Evolutionary conservation across 2,329 filamentous ascomycete species (phyloP).

Genomic region (Pestalotiopsis fici): DNA sequence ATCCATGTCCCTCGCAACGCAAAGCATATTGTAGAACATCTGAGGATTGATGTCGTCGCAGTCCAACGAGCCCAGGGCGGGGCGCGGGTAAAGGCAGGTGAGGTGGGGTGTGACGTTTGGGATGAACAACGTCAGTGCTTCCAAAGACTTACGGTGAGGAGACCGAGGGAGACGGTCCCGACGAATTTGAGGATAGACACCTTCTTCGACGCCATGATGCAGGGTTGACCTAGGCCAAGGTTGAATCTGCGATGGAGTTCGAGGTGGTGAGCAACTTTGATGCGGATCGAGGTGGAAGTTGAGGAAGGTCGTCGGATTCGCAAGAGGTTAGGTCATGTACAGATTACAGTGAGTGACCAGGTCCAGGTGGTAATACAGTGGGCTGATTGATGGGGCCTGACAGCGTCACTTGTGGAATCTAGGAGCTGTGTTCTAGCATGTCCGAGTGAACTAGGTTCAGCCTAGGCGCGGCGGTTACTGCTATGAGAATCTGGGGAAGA

Average conservation of each 20-base stretch:
- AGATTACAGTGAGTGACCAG: not conserved
- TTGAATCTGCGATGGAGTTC: constrained; percentile 5
- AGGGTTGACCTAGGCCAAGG: constrained; percentile 9
- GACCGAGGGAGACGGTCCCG: constrained; percentile 83
- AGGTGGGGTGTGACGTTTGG: not conserved
- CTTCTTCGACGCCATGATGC: constrained; percentile 64
- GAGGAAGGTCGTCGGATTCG: not conserved
- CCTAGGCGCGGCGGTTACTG: not conserved
- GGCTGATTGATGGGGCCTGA: not conserved
- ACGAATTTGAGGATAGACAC: constrained; percentile 88
- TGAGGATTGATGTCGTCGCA: not conserved
- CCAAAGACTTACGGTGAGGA: constrained; percentile 71
- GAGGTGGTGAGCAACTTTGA: constrained; percentile 10
- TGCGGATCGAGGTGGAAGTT: not conserved
- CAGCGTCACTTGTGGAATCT: not conserved
- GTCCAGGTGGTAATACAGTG: not conserved
- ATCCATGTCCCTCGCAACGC: not conserved
- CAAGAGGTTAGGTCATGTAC: not conserved
- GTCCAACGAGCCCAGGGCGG: not conserved
- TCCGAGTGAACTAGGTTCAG: not conserved
- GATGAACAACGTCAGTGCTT: constrained; percentile 2
- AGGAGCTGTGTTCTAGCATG: not conserved
- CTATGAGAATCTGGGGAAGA: not conserved
- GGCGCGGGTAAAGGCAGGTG: not conserved
- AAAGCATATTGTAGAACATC: not conserved